Percentiles rank a stretch among this genome's conserved stretches.
Conservation (phyloP, 495 filamentous ascomycete genomes). For the Penicillium flavigenum region DNA sequence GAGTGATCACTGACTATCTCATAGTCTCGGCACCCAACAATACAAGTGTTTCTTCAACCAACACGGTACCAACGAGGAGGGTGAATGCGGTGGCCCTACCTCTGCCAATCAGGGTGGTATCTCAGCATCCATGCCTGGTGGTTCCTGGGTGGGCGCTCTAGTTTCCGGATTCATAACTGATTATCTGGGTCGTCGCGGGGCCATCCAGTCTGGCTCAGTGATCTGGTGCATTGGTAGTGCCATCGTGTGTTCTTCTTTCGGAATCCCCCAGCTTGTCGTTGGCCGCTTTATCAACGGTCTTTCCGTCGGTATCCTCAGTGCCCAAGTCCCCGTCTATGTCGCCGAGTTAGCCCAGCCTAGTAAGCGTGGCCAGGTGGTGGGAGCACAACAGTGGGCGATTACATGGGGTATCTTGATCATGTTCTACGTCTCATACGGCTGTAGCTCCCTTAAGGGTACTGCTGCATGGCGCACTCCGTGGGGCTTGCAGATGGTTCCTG, state of each 20-base stretch:
- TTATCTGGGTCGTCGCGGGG: constrained; percentile 59
- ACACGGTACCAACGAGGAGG: constrained; percentile 28
- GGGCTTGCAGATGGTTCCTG: constrained; percentile 72
- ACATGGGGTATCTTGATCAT: constrained; percentile 79
- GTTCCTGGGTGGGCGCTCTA: constrained; percentile 67
- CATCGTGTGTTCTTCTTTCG: constrained; percentile 66
- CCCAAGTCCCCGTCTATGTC: constrained; percentile 75
- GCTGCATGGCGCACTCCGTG: constrained; percentile 70
- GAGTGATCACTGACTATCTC: neutral
- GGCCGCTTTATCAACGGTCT: constrained; percentile 76
- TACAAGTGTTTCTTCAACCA: constrained; percentile 65
- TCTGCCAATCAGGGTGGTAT: constrained; percentile 55
- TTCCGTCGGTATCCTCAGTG: constrained; percentile 71
- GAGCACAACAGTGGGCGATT: constrained; percentile 73
- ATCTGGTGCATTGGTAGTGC: constrained; percentile 68
- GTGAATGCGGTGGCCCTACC: constrained; percentile 48
- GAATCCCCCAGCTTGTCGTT: constrained; percentile 68
- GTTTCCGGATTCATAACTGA: constrained; percentile 65
- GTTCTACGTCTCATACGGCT: constrained; percentile 50
- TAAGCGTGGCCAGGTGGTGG: constrained; percentile 69
- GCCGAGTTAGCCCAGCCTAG: constrained; percentile 67
- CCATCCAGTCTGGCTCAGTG: constrained; percentile 60
- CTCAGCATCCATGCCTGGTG: constrained; percentile 68
- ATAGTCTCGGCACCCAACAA: constrained; percentile 42
- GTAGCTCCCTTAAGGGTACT: constrained; percentile 61